These are phyloP conservation scores for Scleroderma bovista DNA, from an alignment of 768 basidiomycete species.

Conservation along the genomic window DNA sequence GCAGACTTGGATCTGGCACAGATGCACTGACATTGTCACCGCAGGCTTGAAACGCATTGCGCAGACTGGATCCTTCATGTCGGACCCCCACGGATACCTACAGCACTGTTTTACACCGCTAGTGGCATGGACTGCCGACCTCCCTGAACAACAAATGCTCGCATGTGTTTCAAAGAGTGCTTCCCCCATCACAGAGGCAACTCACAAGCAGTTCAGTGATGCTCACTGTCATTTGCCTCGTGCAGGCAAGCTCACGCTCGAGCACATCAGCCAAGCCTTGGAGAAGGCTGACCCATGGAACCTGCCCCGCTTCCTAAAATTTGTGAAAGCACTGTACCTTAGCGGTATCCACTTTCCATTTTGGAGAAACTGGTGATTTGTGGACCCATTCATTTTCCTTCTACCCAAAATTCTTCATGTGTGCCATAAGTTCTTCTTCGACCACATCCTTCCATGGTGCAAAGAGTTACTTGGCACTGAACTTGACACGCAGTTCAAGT, in stretches of 20 bases:
- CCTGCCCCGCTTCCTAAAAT: neutral
- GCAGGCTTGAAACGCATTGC: constrained; percentile 25
- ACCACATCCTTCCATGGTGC: neutral
- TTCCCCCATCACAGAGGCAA: neutral
- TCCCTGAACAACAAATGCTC: neutral
- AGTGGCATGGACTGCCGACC: neutral
- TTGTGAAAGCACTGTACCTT: neutral
- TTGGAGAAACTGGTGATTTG: neutral
- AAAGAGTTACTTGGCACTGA: neutral
- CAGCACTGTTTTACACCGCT: neutral
- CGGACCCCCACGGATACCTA: constrained; percentile 12
- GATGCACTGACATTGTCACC: constrained; percentile 27
- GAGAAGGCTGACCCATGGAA: neutral
- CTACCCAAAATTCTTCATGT: neutral
- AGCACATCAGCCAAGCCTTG: neutral
- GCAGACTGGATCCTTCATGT: constrained; percentile 20
- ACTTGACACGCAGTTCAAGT: neutral
- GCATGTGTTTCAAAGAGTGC: neutral
- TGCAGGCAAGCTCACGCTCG: neutral
- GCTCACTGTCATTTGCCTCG: neutral
- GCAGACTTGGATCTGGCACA: constrained; percentile 21
- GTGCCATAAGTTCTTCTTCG: neutral
- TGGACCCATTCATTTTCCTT: neutral
- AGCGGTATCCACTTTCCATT: neutral
- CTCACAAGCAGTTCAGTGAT: neutral